Base-by-base conservation (phyloP, 176 grass and related monocot species). In the Zizania latifolia region DNA sequence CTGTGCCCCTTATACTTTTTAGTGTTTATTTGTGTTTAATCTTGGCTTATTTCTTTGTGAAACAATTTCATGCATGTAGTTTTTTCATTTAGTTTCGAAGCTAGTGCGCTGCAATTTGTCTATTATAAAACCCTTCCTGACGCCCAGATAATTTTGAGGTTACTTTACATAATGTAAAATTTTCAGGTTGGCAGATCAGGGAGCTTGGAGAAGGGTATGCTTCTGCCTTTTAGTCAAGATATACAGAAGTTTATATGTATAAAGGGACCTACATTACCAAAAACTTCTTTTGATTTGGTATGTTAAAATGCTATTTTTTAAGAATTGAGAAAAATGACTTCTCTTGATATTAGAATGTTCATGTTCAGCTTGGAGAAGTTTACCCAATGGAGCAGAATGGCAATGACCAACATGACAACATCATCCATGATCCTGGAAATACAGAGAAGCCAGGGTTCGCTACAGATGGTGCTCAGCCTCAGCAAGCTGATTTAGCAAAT, bases 261-360 rank as follows among this genome's bases (percentile, higher is more conserved):
- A 12, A 86, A 80, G 61, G 80, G 80, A 59, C 8, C 39, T 74
- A 17, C 51, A 36, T 58, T 80, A 40, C 76, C 76, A 26, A 60
- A 74, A 74, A 58, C 61, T 74, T 85, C 68, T 48, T 71, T 86
- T 73, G 58, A 80, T 61, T 23, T 86, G 77, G 83, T 86, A 86
- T 33, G 70, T 58, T 38, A 17, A 72, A 73, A 35, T 38, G 36
- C 19, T 24, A 58, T 37, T 68, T 28, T 3, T 69, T 69, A 5
- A 50, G n/a, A 36, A 68, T 60, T 68, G 46, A 30, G 8, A 75
- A 60, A 29, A 37, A 48, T 6, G 53, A 30, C 33, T 24, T 55
- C 30, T 51, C n/a, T 23, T 21, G 46, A 58, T 30, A 23, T 39
- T 70, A 53, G 10, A 23, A 58, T 81, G 8, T 69, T 77, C 62